phyloP scores from a whole-genome alignment of 2,329 filamentous ascomycete species.

The Oidium heveae region DNA sequence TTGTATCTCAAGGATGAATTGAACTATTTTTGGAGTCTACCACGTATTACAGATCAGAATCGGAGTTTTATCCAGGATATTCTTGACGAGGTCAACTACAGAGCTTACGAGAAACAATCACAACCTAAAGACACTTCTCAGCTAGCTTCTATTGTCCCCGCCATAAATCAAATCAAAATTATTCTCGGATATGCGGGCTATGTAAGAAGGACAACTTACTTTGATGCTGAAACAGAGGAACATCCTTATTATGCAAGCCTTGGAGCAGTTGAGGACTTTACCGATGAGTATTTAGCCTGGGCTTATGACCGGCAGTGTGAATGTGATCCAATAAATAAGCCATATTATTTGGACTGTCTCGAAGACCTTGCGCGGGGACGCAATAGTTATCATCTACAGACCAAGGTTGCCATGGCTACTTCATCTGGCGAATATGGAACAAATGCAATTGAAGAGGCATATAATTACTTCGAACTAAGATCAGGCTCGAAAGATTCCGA shows the following conservation, averaged over 20 bases:
- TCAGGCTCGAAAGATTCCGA: conserved; percentile 22
- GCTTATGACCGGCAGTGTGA: conserved; percentile 33
- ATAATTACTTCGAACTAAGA: conserved; percentile 30
- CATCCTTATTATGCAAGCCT: conserved; percentile 30
- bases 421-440: conserved; percentile 31
- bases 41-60: conserved; percentile 9
- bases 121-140: conserved; percentile 1
- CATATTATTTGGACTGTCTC: conserved; percentile 43
- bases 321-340: conserved; percentile 25
- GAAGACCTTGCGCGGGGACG: conserved; percentile 27
- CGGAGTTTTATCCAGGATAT: conserved; percentile 28
- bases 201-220: conserved; percentile 8
- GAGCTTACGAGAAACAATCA: conserved; percentile 5
- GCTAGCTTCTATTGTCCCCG: conserved; percentile 3
- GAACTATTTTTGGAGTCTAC: conserved; percentile 13
- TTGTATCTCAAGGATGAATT: conserved; percentile 11
- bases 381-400: conserved; percentile 26
- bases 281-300: conserved; percentile 32
- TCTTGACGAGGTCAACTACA: conserved; percentile 24
- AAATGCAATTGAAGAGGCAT: conserved; percentile 30
- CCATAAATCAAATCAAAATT: conserved; percentile 9
- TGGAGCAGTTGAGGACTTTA: conserved; percentile 35
- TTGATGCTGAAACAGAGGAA: conserved; percentile 16
- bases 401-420: conserved; percentile 29
- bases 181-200: conserved; percentile 12